Percentiles rank a stretch among this genome's conserved stretches.
phyloP scores from a whole-genome alignment of 169 alveolate species.

The Cryptosporidium baileyi region DNA sequence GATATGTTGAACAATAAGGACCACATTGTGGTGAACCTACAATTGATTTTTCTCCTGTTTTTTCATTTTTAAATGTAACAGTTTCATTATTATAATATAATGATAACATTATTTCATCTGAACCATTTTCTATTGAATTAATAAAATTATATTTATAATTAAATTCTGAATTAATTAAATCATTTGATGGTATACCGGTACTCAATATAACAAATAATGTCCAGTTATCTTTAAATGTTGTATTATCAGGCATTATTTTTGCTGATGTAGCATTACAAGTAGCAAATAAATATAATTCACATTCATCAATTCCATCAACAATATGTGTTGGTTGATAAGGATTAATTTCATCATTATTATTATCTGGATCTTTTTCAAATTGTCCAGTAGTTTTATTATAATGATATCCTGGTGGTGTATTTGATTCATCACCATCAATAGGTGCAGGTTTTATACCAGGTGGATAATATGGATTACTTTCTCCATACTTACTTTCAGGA shows the following conservation, averaged over 20 bases:
- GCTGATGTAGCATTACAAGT: slow-evolving; percentile 43
- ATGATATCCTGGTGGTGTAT: slow-evolving; percentile 21
- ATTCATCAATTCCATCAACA: slow-evolving; percentile 7
- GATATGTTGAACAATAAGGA: slow-evolving; percentile 67
- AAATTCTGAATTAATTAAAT: background rate
- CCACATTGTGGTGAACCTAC: slow-evolving; percentile 66
- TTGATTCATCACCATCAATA: background rate
- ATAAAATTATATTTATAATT: background rate
- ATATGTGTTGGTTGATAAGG: slow-evolving; percentile 32
- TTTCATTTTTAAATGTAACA: background rate
- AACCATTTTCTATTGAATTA: background rate
- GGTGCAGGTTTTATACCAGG: slow-evolving; percentile 52
- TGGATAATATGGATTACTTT: slow-evolving; percentile 24
- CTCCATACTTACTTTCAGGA: slow-evolving; percentile 9
- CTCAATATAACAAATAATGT: slow-evolving; percentile 29
- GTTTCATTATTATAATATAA: background rate
- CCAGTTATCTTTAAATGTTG: slow-evolving; percentile 39
- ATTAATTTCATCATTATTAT: background rate
- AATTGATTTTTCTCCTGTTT: background rate
- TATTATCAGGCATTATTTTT: background rate
- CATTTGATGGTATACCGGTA: slow-evolving; percentile 6
- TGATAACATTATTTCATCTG: background rate
- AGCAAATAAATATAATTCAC: slow-evolving; percentile 12
- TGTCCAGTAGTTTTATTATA: slow-evolving; percentile 54
- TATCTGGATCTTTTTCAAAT: slow-evolving; percentile 27